Conservation (phyloP, 2,329 filamentous ascomycete genomes). For the Aspergillus sergii region DNA sequence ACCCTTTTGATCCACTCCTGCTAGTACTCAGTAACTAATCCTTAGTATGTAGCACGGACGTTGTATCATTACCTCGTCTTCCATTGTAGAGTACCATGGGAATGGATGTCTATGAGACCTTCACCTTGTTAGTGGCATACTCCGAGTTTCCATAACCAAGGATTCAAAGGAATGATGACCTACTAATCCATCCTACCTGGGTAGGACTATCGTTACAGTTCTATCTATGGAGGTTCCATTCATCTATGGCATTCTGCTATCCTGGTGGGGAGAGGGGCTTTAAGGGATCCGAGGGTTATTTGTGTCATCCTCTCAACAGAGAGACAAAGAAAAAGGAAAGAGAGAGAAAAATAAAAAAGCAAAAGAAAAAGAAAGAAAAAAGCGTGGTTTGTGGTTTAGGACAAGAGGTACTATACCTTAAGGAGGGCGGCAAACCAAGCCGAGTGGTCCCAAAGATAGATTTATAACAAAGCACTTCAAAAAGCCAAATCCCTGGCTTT, state of each 20-base stretch:
- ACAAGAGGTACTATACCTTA: slow-evolving; percentile 4
- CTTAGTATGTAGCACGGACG: slow-evolving; percentile 4
- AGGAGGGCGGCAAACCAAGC: slow-evolving; percentile 10
- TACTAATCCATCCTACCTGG: not conserved
- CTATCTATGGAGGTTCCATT: not conserved
- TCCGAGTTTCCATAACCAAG: not conserved
- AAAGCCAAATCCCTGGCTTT: slow-evolving; percentile 22
- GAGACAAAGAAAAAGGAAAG: slow-evolving; percentile 5
- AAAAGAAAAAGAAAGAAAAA: not conserved
- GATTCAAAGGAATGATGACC: not conserved
- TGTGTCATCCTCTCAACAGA: slow-evolving; percentile 2
- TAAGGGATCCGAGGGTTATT: slow-evolving; percentile 1
- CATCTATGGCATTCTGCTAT: not conserved
- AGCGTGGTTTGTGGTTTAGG: not conserved
- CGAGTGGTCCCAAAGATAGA: slow-evolving; percentile 17
- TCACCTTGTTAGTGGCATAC: not conserved
- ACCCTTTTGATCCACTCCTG: not conserved
- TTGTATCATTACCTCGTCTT: slow-evolving; percentile 1
- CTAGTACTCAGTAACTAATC: not conserved
- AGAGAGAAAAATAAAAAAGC: slow-evolving; percentile 3
- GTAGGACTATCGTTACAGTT: slow-evolving; percentile 1
- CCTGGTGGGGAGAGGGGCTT: not conserved
- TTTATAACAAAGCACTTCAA: slow-evolving; percentile 25
- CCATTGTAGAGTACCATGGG: slow-evolving; percentile 2
- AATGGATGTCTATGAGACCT: not conserved